Evolutionary conservation across 164 flowering plant genomes (phyloP).

Genomic region (Aristolochia californica): DNA sequence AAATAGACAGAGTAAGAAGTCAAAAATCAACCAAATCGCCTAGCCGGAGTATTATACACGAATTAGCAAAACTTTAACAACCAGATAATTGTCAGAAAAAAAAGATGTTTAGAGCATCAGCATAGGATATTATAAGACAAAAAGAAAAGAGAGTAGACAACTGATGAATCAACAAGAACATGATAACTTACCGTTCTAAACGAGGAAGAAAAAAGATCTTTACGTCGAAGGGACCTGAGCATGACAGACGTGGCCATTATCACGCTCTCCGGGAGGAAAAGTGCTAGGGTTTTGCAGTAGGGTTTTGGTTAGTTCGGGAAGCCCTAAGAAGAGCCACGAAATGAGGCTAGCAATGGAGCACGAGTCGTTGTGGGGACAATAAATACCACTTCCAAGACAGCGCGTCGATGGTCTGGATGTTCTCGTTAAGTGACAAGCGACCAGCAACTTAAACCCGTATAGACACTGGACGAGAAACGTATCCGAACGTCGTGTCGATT

Average conservation of each 20-base stretch:
- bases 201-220: not conserved
- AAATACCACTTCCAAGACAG: no score
- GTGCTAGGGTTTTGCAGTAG: not conserved
- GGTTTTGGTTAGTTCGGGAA: not conserved
- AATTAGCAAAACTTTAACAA: no score
- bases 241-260: slow-evolving; percentile 5
- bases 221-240: slow-evolving; percentile 4
- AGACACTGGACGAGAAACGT: no score
- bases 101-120: not conserved
- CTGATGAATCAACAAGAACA: not conserved
- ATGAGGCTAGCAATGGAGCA: not conserved
- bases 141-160: not conserved
- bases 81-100: not conserved
- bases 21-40: no score
- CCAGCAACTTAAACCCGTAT: no score
- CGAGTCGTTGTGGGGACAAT: no score
- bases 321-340: not conserved
- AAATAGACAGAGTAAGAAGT: no score
- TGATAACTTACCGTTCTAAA: not conserved
- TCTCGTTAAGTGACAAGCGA: no score
- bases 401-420: no score
- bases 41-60: no score
- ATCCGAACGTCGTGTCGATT: no score
- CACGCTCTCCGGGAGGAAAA: not conserved
- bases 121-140: slow-evolving; percentile 1